Evolutionary conservation across 768 basidiomycete species (phyloP).

Genomic region (Phanerochaete sordida): DNA sequence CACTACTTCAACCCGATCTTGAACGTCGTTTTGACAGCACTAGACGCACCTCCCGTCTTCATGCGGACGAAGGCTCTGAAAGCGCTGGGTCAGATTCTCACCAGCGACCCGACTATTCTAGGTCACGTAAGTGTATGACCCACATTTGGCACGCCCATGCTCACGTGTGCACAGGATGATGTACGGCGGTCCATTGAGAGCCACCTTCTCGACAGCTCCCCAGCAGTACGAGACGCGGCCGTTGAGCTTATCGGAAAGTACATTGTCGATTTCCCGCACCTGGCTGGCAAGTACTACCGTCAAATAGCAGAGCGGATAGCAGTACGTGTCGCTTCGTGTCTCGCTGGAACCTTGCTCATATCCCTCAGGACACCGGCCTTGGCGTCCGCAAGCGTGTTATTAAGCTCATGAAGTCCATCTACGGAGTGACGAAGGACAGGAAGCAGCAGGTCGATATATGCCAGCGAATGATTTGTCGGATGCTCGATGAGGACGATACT

Average conservation of each 20-base stretch:
- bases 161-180: slow-evolving; percentile 44
- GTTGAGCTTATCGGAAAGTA: slow-evolving; percentile 98
- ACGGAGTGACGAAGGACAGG: slow-evolving; percentile 57
- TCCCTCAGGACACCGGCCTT: slow-evolving; percentile 82
- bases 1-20: slow-evolving; percentile 84
- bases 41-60: slow-evolving; percentile 85
- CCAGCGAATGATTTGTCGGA: slow-evolving; percentile 74
- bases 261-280: slow-evolving; percentile 81
- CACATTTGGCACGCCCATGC: background rate
- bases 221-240: slow-evolving; percentile 94
- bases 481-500: slow-evolving; percentile 90
- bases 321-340: slow-evolving; percentile 41
- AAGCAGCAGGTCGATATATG: slow-evolving; percentile 74
- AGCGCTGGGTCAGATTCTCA: slow-evolving; percentile 86
- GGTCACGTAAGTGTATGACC: slow-evolving; percentile 49
- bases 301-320: slow-evolving; percentile 89
- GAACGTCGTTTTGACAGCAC: slow-evolving; percentile 68
- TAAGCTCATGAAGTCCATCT: slow-evolving; percentile 86
- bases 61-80: slow-evolving; percentile 93
- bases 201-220: slow-evolving; percentile 87
- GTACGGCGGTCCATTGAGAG: slow-evolving; percentile 87
- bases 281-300: slow-evolving; percentile 87
- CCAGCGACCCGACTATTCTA: slow-evolving; percentile 82
- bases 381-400: slow-evolving; percentile 94
- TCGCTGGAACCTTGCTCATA: background rate